phyloP scores from a whole-genome alignment of 1,284 basidiomycete species.

The Ustilago curta region DNA sequence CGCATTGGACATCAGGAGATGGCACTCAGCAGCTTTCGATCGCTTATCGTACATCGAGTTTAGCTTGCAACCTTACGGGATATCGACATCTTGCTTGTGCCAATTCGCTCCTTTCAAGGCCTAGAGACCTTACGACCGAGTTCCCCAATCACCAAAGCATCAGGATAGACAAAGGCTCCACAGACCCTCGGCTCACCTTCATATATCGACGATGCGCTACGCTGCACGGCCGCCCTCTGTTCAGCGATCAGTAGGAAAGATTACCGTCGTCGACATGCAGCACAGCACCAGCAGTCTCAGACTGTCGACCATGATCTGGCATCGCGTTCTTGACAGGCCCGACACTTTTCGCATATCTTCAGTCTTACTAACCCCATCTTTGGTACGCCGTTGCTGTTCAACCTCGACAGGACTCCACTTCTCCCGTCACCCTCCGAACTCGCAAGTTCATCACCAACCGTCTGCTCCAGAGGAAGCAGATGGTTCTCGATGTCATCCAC shows the following conservation, averaged over 20 bases:
- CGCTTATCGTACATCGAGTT: too few species aligned
- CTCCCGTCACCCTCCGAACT: constrained; percentile 95
- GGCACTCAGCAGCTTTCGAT: too few species aligned
- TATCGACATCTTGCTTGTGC: not conserved
- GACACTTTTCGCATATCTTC: not conserved
- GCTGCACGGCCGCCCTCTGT: not conserved
- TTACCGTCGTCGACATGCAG: not conserved
- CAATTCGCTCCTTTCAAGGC: not conserved
- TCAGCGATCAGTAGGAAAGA: not conserved
- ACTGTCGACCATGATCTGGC: constrained; percentile 11
- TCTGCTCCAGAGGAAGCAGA: constrained; percentile 84
- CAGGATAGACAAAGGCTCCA: not conserved
- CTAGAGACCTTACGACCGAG: too few species aligned
- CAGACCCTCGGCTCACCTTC: not conserved
- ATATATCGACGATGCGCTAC: not conserved
- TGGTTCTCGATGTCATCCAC: constrained; percentile 92
- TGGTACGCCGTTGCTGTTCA: not conserved
- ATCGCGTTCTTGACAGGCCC: not conserved
- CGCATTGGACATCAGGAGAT: too few species aligned
- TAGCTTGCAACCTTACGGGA: too few species aligned
- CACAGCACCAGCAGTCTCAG: constrained; percentile 19
- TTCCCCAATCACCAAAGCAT: not conserved
- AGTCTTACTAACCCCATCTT: constrained; percentile 11
- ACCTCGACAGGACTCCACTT: constrained; percentile 76
- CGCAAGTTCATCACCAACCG: constrained; percentile 99